A percentile compares a stretch with the other conserved stretches of the same genome.
Evolutionary conservation across 2,329 filamentous ascomycete species (phyloP).

Genomic region (Phialophora verrucosa): DNA sequence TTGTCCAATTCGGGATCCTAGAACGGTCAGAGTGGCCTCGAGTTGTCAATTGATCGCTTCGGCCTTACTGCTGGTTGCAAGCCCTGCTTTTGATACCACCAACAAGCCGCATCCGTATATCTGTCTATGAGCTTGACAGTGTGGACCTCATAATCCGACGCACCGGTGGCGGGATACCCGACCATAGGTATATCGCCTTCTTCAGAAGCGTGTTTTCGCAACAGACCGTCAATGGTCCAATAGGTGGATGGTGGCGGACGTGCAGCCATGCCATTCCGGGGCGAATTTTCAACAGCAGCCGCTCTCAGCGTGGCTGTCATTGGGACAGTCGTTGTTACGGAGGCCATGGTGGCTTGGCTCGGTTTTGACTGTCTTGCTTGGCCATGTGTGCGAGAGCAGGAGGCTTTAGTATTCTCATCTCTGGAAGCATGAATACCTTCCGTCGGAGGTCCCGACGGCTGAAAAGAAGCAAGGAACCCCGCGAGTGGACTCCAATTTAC

Average conservation of each 20-base stretch:
- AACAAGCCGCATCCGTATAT: conserved; percentile 29
- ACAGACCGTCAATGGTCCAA: conserved; percentile 29
- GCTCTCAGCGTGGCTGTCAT: neutral
- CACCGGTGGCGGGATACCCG: conserved; percentile 28
- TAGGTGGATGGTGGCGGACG: conserved; percentile 1
- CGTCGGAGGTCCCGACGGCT: conserved; percentile 20
- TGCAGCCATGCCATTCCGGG: conserved; percentile 2
- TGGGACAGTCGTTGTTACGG: conserved; percentile 1
- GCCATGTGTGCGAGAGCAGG: neutral
- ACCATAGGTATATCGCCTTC: conserved; percentile 20
- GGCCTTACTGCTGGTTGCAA: conserved; percentile 23
- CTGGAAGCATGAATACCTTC: neutral
- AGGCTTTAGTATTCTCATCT: neutral
- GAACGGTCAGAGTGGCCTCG: neutral
- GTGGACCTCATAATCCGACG: conserved; percentile 26
- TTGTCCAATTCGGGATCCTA: neutral
- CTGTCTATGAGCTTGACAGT: conserved; percentile 24
- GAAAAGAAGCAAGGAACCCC: conserved; percentile 28
- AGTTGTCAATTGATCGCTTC: conserved; percentile 13
- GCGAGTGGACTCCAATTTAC: neutral
- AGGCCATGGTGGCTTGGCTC: neutral
- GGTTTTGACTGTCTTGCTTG: neutral
- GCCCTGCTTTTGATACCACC: conserved; percentile 28
- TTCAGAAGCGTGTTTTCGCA: conserved; percentile 24
- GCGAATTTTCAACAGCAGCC: neutral